Evolutionary conservation across 2,329 filamentous ascomycete genomes (phyloP).

Genomic region (Monilinia polystroma): DNA sequence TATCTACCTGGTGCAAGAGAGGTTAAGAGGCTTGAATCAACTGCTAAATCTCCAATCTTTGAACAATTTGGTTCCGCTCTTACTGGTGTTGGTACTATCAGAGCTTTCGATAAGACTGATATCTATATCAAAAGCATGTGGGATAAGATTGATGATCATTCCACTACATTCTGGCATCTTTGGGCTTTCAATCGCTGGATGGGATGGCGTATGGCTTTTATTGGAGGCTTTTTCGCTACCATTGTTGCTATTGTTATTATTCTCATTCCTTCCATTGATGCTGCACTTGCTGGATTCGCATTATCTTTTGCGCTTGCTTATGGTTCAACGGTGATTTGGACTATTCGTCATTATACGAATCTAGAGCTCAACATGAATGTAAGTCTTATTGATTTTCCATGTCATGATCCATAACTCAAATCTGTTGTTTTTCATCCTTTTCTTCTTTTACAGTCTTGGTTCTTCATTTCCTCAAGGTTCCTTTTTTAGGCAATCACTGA

Average conservation of each 20-base stretch:
- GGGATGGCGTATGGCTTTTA: slow-evolving; percentile 66
- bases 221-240: slow-evolving; percentile 68
- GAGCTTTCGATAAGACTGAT: slow-evolving; percentile 68
- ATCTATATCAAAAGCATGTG: slow-evolving; percentile 71
- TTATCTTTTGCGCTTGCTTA: slow-evolving; percentile 73
- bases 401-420: background rate
- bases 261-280: slow-evolving; percentile 59
- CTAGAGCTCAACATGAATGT: slow-evolving; percentile 79
- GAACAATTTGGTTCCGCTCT: slow-evolving; percentile 75
- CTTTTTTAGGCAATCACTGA: background rate
- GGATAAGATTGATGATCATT: slow-evolving; percentile 65
- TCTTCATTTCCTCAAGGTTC: background rate
- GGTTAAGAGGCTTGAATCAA: slow-evolving; percentile 75
- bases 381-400: background rate
- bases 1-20: slow-evolving; percentile 73
- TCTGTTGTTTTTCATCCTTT: too few relatives aligned
- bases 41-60: slow-evolving; percentile 74
- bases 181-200: slow-evolving; percentile 78
- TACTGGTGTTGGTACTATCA: slow-evolving; percentile 70
- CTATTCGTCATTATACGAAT: slow-evolving; percentile 65
- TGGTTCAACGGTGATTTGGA: slow-evolving; percentile 61
- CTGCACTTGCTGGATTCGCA: slow-evolving; percentile 72
- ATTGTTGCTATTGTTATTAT: slow-evolving; percentile 65
- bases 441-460: too few relatives aligned
- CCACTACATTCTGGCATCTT: slow-evolving; percentile 63